Evolutionary conservation across 805 yeast species (phyloP).

Genomic region (Yamadazyma kitorensis): DNA sequence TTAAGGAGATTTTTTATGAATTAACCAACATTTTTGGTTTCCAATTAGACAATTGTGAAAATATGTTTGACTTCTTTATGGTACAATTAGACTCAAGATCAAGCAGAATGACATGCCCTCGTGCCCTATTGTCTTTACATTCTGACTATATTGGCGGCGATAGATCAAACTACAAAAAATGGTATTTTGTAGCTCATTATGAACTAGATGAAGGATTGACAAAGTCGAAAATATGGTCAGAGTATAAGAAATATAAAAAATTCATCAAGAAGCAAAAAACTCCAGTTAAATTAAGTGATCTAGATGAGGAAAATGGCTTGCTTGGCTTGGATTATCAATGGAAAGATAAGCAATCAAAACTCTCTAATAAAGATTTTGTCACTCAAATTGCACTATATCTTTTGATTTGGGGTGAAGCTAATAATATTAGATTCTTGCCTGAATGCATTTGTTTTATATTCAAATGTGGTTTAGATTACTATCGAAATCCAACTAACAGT

Average conservation of each 20-base stretch:
- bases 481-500: conserved; percentile 3
- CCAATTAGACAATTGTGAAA: conserved; percentile 72
- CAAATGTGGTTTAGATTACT: conserved; percentile 25
- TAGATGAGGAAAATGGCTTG: conserved; percentile 13
- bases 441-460: conserved; percentile 35
- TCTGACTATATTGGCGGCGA: conserved; percentile 93
- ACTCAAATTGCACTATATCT: conserved; percentile 63
- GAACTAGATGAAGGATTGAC: conserved; percentile 52
- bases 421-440: conserved; percentile 55
- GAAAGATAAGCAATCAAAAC: conserved; percentile 60
- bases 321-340: conserved; percentile 46
- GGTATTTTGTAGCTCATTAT: conserved; percentile 87
- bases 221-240: conserved; percentile 13
- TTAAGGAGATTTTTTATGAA: conserved; percentile 57
- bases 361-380: conserved; percentile 55
- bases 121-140: conserved; percentile 75
- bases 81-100: conserved; percentile 82
- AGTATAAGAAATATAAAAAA: conserved; percentile 17
- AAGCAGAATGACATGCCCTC: conserved; percentile 67
- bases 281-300: conserved; percentile 17
- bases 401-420: conserved; percentile 76
- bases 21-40: conserved; percentile 74
- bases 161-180: conserved; percentile 79
- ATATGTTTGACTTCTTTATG: conserved; percentile 82
- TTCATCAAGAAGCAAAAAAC: conserved; percentile 37